Base-by-base conservation (phyloP, 345 rosid species). In the Camelina sativa region DNA sequence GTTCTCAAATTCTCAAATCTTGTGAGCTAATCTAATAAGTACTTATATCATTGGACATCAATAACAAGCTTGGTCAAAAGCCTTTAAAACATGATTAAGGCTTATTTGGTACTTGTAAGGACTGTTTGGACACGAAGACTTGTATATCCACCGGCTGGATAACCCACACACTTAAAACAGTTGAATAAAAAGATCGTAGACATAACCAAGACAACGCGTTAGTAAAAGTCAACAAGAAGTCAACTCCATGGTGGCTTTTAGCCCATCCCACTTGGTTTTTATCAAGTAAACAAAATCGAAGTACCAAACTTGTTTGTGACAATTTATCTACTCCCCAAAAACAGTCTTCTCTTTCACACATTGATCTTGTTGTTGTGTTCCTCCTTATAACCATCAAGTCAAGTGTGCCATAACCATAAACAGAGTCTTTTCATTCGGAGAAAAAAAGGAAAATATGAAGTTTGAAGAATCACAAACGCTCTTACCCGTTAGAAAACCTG, bases 291-390 rank as follows among this genome's bases (percentile, higher is more conserved):
- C 4, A 22, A 19, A 0, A 12, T 5, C 6, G 16, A 8, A 28
- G 9, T 59, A 74, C 53, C 43, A 58, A 25, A 34, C 37, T 34
- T 34, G 5, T 34, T 55, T 48, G 37, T 47, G 5, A 37, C 44
- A 3, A 6, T 35, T 53, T 34, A 69, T 69, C 65, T 75, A 68
- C 20, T 68, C 43, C 35, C 3, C 37, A 2, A 1, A 34, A 11
- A 54, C 69, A 46, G 64, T 62, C 65, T 65, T 28, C 62, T 44
- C 7, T 55, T 65, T 71, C 76, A 77, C 80, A 77, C 80, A 77
- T 35, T 65, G 30, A 28, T 28, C 30, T 25, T 25, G 30, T 25
- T 25, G 47, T 3, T 65, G 3, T 41, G 44, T 54, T 37, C 12
- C 60, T 53, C 8, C 43, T 20, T 20, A 20, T 20, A 20, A 20